Base-by-base conservation (phyloP, 441 rosid species). In the Populus tomentosa region DNA sequence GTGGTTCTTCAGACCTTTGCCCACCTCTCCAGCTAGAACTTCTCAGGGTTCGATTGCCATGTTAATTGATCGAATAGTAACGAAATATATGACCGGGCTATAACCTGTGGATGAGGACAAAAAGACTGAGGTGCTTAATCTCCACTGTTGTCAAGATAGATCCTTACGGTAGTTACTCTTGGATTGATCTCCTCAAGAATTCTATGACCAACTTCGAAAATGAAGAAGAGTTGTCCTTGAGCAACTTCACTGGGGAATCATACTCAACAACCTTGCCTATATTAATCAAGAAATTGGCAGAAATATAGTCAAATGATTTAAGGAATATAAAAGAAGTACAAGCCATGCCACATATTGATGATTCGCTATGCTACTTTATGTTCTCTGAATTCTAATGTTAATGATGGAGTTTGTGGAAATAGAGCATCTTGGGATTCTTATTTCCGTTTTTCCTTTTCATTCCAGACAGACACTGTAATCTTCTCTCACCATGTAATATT, bases 141-240 rank as follows among this genome's bases (percentile, higher is more conserved):
- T 71, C 70, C 42, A 36, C 72, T 35, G 14, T 0, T 64, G 21
- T 78, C 46, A 68, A 18, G 65, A 33, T 68, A 35, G n/a, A 65
- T 75, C 75, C 71, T 26, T 36, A 5, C 53, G 69, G 70, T 46
- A 28, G 36, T 79, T 81, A 20, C 80, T 78, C 69, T 80, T 73
- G 46, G 90, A 84, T 53, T 66, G 93, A 82, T 81, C 93, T 88
- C 68, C 89, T 81, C 85, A 78, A 61, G 82, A 87, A 91, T 63
- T 89, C 90, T 13, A 78, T 70, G 64, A 85, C 93, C 78, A 91
- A 66, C 81, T 83, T 89, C 9, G 91, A 84, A 80, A 91, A 91
- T 0, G 88, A 86, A 26, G 91, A 89, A 7, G 80, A 82, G 61
- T 67, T 81, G 10, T 85, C 79, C 82, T 85, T 80, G 1, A 88